These are phyloP conservation scores for Bassia scoparia DNA, from an alignment of 148 eudicot genomes.

Conservation along the genomic window DNA sequence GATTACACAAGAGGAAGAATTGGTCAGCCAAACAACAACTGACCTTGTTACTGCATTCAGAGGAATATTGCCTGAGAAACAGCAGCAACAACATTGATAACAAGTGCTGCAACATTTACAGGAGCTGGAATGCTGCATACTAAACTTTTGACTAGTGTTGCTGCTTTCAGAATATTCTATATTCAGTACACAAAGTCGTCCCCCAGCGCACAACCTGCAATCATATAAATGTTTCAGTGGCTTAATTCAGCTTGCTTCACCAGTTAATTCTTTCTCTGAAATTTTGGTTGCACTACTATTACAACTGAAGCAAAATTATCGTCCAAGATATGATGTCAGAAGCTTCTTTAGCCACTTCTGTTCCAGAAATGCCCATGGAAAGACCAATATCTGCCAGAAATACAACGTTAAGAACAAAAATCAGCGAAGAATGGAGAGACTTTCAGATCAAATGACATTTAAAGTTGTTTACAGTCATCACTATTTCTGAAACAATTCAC, in stretches of 20 bases:
- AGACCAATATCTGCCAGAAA: slow-evolving; percentile 92
- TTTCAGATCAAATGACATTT: neutral
- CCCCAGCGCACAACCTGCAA: slow-evolving; percentile 95
- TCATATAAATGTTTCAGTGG: slow-evolving; percentile 11
- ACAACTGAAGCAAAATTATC: slow-evolving; percentile 93
- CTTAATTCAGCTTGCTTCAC: neutral
- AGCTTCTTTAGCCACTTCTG: slow-evolving; percentile 97
- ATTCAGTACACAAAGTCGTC: slow-evolving; percentile 89
- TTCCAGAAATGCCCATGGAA: slow-evolving; percentile 94
- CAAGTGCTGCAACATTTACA: slow-evolving; percentile 88
- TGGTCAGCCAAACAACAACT: neutral
- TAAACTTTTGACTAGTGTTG: too few species aligned
- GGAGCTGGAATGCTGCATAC: slow-evolving; percentile 99
- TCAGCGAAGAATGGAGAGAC: slow-evolving; percentile 16
- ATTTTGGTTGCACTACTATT: slow-evolving; percentile 44
- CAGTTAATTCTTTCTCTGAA: neutral
- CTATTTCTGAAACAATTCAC: neutral
- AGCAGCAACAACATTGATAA: slow-evolving; percentile 88
- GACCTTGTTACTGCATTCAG: slow-evolving; percentile 87
- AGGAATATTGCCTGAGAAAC: slow-evolving; percentile 74
- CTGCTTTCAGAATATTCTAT: too few species aligned
- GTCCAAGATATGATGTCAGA: slow-evolving; percentile 93
- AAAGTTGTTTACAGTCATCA: neutral
- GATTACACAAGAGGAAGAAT: neutral
- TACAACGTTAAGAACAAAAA: slow-evolving; percentile 16